phyloP scores from a whole-genome alignment of 2,329 filamentous ascomycete genomes.

The Fusarium neocosmosporiellum region DNA sequence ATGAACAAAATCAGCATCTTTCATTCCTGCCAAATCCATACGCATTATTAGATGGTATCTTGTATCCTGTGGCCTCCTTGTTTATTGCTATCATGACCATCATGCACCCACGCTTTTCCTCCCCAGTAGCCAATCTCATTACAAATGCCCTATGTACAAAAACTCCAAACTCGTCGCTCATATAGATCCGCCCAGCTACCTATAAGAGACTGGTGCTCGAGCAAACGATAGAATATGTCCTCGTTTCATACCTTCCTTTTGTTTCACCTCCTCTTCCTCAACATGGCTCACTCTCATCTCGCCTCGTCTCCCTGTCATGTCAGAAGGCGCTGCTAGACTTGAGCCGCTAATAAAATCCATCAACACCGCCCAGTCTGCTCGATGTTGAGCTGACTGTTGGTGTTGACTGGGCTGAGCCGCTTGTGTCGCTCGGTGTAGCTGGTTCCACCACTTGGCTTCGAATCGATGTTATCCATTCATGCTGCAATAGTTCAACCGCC shows the following conservation, averaged over 20 bases:
- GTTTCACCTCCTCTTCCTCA: conserved; percentile 13
- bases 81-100: conserved; percentile 40
- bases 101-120: conserved; percentile 20
- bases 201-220: conserved; percentile 33
- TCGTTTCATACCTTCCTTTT: conserved; percentile 13
- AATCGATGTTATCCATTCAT: conserved; percentile 86
- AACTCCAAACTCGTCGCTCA: conserved; percentile 42
- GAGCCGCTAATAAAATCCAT: conserved; percentile 46
- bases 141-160: conserved; percentile 35
- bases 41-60: conserved; percentile 38
- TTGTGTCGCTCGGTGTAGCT: conserved; percentile 69
- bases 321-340: neutral
- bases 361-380: conserved; percentile 45
- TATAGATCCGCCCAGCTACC: conserved; percentile 31
- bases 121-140: conserved; percentile 33
- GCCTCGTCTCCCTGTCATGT: neutral
- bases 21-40: conserved; percentile 2
- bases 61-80: conserved; percentile 36
- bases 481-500: conserved; percentile 89
- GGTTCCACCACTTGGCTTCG: conserved; percentile 74
- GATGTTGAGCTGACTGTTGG: conserved; percentile 46
- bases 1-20: neutral
- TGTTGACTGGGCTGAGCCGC: conserved; percentile 54
- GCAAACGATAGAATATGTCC: conserved; percentile 24
- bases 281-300: neutral